Conservation (phyloP, 2,329 filamentous ascomycete genomes). For the Akanthomyces muscarius region DNA sequence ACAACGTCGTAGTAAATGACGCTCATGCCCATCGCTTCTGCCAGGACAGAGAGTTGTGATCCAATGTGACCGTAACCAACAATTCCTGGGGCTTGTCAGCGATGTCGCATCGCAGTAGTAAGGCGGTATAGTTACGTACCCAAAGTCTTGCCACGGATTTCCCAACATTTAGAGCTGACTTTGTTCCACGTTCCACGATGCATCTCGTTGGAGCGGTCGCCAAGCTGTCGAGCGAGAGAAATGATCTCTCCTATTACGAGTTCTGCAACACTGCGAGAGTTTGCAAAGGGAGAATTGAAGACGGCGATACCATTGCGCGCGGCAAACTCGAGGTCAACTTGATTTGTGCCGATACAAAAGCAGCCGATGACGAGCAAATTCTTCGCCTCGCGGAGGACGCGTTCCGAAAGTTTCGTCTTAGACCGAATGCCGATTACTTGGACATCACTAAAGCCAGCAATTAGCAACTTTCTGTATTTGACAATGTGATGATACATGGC, state of each 20-base stretch:
- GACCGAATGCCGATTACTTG: conserved; percentile 98
- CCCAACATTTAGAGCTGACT: conserved; percentile 94
- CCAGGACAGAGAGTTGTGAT: conserved; percentile 88
- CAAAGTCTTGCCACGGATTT: conserved; percentile 94
- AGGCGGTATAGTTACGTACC: conserved; percentile 45
- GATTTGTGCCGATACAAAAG: conserved; percentile 98
- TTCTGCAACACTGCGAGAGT: conserved; percentile 94
- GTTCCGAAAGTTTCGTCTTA: conserved; percentile 89
- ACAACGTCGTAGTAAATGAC: conserved; percentile 97
- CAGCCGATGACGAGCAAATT: conserved; percentile 94
- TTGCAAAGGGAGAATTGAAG: conserved; percentile 98
- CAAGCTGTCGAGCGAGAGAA: conserved; percentile 81
- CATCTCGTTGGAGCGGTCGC: conserved; percentile 90
- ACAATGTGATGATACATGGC: conserved; percentile 16
- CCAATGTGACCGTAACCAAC: conserved; percentile 98
- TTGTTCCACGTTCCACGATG: conserved; percentile 97
- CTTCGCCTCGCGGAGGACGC: conserved; percentile 82
- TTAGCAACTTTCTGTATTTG: neutral
- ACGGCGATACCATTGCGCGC: conserved; percentile 86
- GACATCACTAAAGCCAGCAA: conserved; percentile 61
- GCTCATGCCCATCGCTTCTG: conserved; percentile 95
- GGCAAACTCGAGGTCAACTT: conserved; percentile 82
- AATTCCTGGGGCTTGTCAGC: conserved; percentile 55
- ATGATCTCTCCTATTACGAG: conserved; percentile 95
- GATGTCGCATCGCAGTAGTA: neutral